A percentile compares a stretch with the other conserved stretches of the same genome.
These are phyloP conservation scores for Pistacia vera DNA, from an alignment of 345 rosid genomes.

Conservation along the genomic window DNA sequence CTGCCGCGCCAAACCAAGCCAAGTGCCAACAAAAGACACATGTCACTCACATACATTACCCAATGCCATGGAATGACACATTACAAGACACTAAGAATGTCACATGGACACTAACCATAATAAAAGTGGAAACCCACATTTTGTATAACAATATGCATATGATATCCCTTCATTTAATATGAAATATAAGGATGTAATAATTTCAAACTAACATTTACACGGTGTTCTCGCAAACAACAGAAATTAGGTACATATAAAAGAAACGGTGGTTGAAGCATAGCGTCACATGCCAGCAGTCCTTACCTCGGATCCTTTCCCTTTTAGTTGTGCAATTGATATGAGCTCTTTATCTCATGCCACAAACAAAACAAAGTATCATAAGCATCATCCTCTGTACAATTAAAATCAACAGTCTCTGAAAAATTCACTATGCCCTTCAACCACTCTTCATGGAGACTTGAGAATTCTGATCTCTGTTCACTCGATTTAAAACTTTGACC, in stretches of 20 bases:
- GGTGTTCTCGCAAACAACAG: background rate
- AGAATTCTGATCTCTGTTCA: conserved; percentile 78
- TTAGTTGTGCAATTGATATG: conserved; percentile 18
- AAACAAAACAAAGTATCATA: conserved; percentile 69
- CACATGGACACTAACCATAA: too few species aligned
- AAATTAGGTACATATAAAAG: background rate
- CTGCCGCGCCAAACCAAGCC: too few species aligned
- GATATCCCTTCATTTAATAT: too few species aligned
- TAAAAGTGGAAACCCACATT: too few species aligned
- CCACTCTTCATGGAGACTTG: conserved; percentile 95
- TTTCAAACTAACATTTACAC: background rate
- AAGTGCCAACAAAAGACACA: too few species aligned
- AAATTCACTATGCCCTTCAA: conserved; percentile 52
- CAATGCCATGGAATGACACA: too few species aligned
- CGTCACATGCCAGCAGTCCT: background rate
- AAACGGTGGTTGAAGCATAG: background rate
- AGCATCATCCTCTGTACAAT: conserved; percentile 47
- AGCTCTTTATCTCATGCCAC: conserved; percentile 75
- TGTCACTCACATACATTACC: too few species aligned
- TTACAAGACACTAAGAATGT: too few species aligned
- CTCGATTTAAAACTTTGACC: conserved; percentile 77
- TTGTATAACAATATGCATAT: too few species aligned
- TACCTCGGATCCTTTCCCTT: background rate
- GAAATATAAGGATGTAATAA: background rate
- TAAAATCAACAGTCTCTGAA: conserved; percentile 24